A percentile compares a stretch with the other conserved stretches of the same genome.
phyloP scores from a whole-genome alignment of 305 asterid genomes.

The Fraxinus floribunda region DNA sequence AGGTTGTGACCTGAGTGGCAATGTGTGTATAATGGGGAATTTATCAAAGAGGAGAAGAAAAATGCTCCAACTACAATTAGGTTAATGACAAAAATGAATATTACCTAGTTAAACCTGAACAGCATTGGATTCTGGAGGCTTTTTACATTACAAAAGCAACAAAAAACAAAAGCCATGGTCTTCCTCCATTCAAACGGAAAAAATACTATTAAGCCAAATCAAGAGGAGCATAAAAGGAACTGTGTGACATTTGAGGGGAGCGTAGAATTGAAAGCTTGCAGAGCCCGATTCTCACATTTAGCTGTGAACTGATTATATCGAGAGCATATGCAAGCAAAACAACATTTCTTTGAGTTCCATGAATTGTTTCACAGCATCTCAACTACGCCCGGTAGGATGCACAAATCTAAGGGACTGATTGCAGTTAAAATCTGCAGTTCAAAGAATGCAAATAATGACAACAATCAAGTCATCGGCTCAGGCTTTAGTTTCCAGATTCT shows the following conservation, averaged over 20 bases:
- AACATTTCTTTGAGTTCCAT: neutral
- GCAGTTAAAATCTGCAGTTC: constrained; percentile 39
- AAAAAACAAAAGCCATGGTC: neutral
- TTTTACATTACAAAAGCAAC: neutral
- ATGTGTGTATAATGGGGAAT: neutral
- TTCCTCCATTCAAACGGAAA: neutral
- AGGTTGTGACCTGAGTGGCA: neutral
- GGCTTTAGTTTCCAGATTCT: constrained; percentile 3
- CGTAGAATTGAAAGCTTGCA: neutral
- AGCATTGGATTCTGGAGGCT: neutral
- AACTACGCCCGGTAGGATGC: neutral
- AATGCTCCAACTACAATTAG: neutral
- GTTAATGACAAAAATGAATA: neutral
- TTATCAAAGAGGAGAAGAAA: neutral
- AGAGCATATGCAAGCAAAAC: neutral
- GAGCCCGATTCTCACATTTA: neutral
- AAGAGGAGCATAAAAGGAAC: neutral
- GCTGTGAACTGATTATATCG: neutral
- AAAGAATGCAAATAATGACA: neutral
- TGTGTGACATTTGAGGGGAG: neutral
- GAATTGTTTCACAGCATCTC: neutral
- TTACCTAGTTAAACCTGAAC: neutral
- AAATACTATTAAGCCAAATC: neutral
- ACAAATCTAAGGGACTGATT: constrained; percentile 28
- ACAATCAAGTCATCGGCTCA: neutral